Percentiles rank a stretch among this genome's conserved stretches.
phyloP scores from a whole-genome alignment of 2,329 filamentous ascomycete species.

The Aotearoamyces nothofagi region DNA sequence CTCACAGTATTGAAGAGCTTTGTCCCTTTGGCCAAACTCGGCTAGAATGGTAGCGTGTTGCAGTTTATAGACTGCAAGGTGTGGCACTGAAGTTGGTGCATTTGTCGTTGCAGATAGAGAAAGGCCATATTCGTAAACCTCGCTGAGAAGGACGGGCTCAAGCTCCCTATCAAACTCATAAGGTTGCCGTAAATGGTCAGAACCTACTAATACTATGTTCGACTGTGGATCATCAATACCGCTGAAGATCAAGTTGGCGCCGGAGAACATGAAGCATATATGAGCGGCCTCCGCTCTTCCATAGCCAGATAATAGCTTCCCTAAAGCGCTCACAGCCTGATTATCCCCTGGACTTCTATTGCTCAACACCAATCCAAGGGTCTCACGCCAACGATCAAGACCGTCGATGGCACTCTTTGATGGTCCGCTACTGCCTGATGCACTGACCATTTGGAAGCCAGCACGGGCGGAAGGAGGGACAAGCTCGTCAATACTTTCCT shows the following conservation, averaged over 20 bases:
- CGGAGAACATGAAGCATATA: constrained; percentile 82
- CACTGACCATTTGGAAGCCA: constrained; percentile 80
- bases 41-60: constrained; percentile 74
- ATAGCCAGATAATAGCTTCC: constrained; percentile 70
- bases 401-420: constrained; percentile 67
- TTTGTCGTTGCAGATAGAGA: constrained; percentile 49
- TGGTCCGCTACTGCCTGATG: constrained; percentile 41
- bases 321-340: constrained; percentile 64
- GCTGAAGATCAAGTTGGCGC: constrained; percentile 54
- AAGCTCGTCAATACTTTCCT: constrained; percentile 90
- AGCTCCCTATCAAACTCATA: constrained; percentile 65
- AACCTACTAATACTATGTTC: constrained; percentile 71
- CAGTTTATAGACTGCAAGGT: constrained; percentile 83
- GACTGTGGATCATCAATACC: constrained; percentile 70
- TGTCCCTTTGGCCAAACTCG: constrained; percentile 66
- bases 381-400: constrained; percentile 88
- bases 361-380: constrained; percentile 68
- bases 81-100: constrained; percentile 47
- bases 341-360: constrained; percentile 75
- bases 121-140: constrained; percentile 84
- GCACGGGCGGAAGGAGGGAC: constrained; percentile 86
- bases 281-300: constrained; percentile 84
- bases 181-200: constrained; percentile 59
- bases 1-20: constrained; percentile 87
- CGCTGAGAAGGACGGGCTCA: constrained; percentile 83